Evolutionary conservation across 257 asterid species (phyloP).

Genomic region (Paulownia fortunei): DNA sequence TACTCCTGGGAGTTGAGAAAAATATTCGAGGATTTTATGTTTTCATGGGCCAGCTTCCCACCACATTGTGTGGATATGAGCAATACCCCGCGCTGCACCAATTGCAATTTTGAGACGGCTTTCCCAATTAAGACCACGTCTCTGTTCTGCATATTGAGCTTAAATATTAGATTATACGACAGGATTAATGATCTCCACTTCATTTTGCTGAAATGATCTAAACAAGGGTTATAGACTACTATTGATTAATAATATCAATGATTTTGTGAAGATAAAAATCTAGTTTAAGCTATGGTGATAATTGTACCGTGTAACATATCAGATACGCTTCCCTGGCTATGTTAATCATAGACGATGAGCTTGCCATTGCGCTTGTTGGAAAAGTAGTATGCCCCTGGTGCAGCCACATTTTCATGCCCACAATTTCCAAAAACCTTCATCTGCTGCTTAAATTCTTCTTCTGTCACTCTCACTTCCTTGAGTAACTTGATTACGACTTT

Average conservation of each 20-base stretch:
- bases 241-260: too few relatives aligned
- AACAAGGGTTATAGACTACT: too few relatives aligned
- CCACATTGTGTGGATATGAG: slow-evolving; percentile 36
- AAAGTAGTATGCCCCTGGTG: slow-evolving; percentile 16
- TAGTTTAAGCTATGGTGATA: too few relatives aligned
- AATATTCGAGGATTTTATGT: slow-evolving; percentile 45
- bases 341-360: slow-evolving; percentile 32
- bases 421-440: neutral
- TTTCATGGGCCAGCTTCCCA: slow-evolving; percentile 41
- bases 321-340: slow-evolving; percentile 40
- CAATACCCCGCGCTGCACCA: slow-evolving; percentile 48
- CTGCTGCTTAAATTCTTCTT: neutral
- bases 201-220: neutral
- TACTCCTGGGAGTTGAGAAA: slow-evolving; percentile 39
- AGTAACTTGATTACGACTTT: neutral
- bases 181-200: neutral
- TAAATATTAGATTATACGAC: neutral
- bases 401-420: slow-evolving; percentile 20
- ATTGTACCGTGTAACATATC: slow-evolving; percentile 40
- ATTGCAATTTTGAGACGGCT: slow-evolving; percentile 35
- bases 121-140: slow-evolving; percentile 39
- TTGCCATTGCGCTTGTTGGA: neutral
- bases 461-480: neutral
- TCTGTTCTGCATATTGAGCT: neutral
- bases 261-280: too few relatives aligned